Percentiles rank a stretch among this genome's conserved stretches.
Conservation (phyloP, 805 yeast species). For the Saccharomycodes ludwigii region DNA sequence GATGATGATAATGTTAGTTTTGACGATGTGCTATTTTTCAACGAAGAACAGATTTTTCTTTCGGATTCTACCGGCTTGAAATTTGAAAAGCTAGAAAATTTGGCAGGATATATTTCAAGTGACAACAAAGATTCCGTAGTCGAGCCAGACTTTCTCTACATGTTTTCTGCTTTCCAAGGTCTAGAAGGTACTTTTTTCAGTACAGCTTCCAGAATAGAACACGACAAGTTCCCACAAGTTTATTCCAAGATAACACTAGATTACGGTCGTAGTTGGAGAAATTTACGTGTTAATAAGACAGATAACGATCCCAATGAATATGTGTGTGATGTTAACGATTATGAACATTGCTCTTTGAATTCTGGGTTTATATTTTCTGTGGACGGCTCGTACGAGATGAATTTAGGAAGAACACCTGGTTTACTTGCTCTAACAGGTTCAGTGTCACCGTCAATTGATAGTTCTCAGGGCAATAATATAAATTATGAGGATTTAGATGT, state of each 20-base stretch:
- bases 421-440: slow-evolving; percentile 3
- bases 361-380: slow-evolving; percentile 22
- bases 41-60: slow-evolving; percentile 30
- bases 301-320: slow-evolving; percentile 24
- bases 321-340: slow-evolving; percentile 19
- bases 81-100: slow-evolving; percentile 12
- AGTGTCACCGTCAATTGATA: slow-evolving; percentile 30
- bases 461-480: slow-evolving; percentile 32
- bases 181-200: slow-evolving; percentile 3
- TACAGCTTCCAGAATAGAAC: background rate
- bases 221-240: slow-evolving; percentile 7
- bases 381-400: slow-evolving; percentile 34
- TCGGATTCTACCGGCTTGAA: slow-evolving; percentile 24
- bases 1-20: too few species aligned
- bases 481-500: slow-evolving; percentile 22
- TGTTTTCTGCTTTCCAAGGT: too few species aligned
- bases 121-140: too few species aligned
- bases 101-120: too few species aligned
- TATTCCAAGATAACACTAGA: slow-evolving; percentile 34
- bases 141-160: too few species aligned
- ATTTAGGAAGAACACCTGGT: slow-evolving; percentile 30
- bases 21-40: slow-evolving; percentile 23
- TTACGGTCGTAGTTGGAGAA: slow-evolving; percentile 42
- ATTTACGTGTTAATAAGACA: slow-evolving; percentile 34
- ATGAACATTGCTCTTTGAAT: slow-evolving; percentile 39